Percentiles rank a stretch among this genome's conserved stretches.
phyloP scores from a whole-genome alignment of 495 filamentous ascomycete species.

The Penicillium subrubescens region DNA sequence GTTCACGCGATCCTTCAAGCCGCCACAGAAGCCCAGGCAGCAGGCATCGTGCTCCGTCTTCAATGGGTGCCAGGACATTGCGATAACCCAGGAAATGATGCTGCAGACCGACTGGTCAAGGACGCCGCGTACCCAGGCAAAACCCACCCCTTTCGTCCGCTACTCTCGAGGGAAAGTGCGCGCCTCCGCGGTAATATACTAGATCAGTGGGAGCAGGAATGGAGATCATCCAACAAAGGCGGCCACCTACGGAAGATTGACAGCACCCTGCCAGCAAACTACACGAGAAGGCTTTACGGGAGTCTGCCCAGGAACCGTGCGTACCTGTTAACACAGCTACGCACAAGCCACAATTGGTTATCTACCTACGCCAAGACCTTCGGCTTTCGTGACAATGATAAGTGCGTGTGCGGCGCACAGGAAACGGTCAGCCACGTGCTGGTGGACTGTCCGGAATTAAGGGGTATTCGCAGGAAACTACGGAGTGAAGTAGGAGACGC shows the following conservation, averaged over 20 bases:
- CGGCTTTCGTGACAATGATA: conserved; percentile 19
- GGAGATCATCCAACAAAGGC: conserved; percentile 13
- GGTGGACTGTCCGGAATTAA: not conserved
- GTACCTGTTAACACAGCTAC: too few relatives aligned
- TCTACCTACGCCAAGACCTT: conserved; percentile 11
- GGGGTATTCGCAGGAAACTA: conserved; percentile 18
- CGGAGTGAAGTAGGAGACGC: conserved; percentile 22
- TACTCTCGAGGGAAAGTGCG: conserved; percentile 18
- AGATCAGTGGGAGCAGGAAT: too few relatives aligned
- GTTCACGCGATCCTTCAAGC: conserved; percentile 20
- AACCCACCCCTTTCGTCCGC: conserved; percentile 18
- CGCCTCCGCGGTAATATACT: conserved; percentile 2
- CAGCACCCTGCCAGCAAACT: conserved; percentile 10
- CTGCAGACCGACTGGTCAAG: conserved; percentile 16
- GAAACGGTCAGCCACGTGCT: conserved; percentile 10
- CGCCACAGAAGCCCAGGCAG: conserved; percentile 16
- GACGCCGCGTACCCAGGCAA: conserved; percentile 17
- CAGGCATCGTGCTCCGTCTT: conserved; percentile 16
- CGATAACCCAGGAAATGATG: conserved; percentile 10
- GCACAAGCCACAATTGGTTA: too few relatives aligned
- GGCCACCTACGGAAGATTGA: conserved; percentile 18
- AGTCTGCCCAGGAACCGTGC: conserved; percentile 13
- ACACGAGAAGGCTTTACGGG: conserved; percentile 19
- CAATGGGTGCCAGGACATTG: conserved; percentile 25
- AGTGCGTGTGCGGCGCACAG: conserved; percentile 16